These are phyloP conservation scores for Stachybotrys elegans DNA, from an alignment of 2,329 filamentous ascomycete genomes.

Conservation along the genomic window DNA sequence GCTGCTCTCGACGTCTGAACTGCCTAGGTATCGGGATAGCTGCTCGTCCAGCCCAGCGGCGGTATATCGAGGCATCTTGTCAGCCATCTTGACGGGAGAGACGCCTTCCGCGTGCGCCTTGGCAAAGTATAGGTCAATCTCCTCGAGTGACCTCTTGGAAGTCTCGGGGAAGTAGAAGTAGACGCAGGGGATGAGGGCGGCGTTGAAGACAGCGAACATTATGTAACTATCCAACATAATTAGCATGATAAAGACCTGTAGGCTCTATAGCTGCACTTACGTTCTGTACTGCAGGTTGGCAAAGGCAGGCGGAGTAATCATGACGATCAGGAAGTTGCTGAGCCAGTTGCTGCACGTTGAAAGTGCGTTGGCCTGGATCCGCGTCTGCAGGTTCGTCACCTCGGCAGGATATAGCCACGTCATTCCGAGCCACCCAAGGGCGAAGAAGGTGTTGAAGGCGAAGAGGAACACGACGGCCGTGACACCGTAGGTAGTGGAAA, in stretches of 20 bases:
- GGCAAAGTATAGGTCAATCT: constrained; percentile 56
- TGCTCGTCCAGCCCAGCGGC: neutral
- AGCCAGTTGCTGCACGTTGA: constrained; percentile 56
- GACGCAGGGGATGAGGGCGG: constrained; percentile 45
- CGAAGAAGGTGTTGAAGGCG: constrained; percentile 58
- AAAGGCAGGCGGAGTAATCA: constrained; percentile 72
- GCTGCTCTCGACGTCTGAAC: too few species aligned
- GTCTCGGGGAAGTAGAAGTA: constrained; percentile 40
- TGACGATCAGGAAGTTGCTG: constrained; percentile 67
- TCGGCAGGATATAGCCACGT: constrained; percentile 57
- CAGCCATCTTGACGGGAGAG: constrained; percentile 52
- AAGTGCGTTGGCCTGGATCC: constrained; percentile 50
- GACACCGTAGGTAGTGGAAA: constrained; percentile 20
- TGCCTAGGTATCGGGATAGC: constrained; percentile 1
- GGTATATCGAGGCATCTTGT: constrained; percentile 40
- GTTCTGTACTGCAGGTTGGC: constrained; percentile 43
- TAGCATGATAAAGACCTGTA: neutral
- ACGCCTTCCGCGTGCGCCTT: constrained; percentile 56
- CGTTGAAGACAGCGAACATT: constrained; percentile 49
- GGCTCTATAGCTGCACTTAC: constrained; percentile 30
- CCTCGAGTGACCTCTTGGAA: constrained; percentile 41
- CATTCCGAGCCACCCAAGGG: constrained; percentile 49
- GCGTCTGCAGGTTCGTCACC: constrained; percentile 55
- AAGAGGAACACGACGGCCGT: constrained; percentile 48
- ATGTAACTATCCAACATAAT: constrained; percentile 19